Conservation (phyloP, 495 filamentous ascomycete genomes). For the Xylaria curta region DNA sequence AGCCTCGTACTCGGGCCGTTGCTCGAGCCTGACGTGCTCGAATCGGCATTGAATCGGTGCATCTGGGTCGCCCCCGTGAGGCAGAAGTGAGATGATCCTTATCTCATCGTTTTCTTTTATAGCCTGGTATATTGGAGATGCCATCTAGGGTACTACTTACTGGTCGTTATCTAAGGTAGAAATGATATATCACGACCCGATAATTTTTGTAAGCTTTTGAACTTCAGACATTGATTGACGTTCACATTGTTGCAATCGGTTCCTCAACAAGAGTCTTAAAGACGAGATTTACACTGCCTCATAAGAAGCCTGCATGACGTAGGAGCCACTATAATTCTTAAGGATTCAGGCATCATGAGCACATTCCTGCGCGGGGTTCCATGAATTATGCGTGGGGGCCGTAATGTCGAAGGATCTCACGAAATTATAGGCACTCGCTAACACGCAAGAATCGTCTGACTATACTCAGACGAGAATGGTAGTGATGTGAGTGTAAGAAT, state of each 20-base stretch:
- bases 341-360: not conserved
- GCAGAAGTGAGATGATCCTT: conserved; percentile 8
- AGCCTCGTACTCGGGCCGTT: conserved; percentile 28
- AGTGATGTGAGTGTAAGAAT: not conserved
- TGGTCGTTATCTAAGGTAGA: not conserved
- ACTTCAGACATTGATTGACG: not conserved
- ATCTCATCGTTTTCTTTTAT: conserved; percentile 5
- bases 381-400: conserved; percentile 1
- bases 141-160: not conserved
- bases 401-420: not conserved
- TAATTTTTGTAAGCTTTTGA: not conserved
- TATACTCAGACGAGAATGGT: not conserved
- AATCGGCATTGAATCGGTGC: conserved; percentile 5
- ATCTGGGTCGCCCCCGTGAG: not conserved
- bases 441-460: not conserved
- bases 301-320: not conserved
- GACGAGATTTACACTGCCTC: not conserved
- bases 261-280: not conserved
- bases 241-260: not conserved
- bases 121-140: not conserved
- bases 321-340: not conserved
- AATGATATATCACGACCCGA: not conserved
- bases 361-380: not conserved
- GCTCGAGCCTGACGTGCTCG: not conserved
- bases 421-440: not conserved